Evolutionary conservation across 345 rosid species (phyloP).

Genomic region (Gossypium arboreum): DNA sequence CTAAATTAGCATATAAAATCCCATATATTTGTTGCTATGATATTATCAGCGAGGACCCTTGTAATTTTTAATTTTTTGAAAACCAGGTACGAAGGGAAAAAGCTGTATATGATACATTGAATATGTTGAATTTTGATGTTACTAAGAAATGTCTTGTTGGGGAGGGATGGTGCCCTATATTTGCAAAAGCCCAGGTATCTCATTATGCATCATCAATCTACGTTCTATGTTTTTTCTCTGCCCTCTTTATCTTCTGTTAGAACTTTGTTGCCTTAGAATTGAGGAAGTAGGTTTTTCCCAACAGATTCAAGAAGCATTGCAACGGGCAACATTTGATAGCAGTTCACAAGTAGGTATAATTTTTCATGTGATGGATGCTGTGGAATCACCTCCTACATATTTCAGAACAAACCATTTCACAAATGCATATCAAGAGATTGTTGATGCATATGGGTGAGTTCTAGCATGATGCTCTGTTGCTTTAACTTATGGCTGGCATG

Average conservation of each 20-base stretch:
- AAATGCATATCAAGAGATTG: slow-evolving; percentile 91
- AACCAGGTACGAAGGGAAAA: slow-evolving; percentile 85
- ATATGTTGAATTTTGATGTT: slow-evolving; percentile 96
- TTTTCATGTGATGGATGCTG: slow-evolving; percentile 84
- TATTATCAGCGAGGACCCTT: neutral
- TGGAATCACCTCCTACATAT: slow-evolving; percentile 89
- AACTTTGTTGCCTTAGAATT: slow-evolving; percentile 13
- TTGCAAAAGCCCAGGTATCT: slow-evolving; percentile 78
- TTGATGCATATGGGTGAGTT: slow-evolving; percentile 98
- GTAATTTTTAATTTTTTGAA: slow-evolving; percentile 11
- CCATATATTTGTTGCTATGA: neutral
- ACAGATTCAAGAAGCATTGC: slow-evolving; percentile 91
- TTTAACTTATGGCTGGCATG: slow-evolving; percentile 5
- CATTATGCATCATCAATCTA: slow-evolving; percentile 6
- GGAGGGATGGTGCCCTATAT: slow-evolving; percentile 97
- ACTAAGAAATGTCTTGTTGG: slow-evolving; percentile 97
- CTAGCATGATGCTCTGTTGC: neutral
- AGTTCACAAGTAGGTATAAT: slow-evolving; percentile 89
- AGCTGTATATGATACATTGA: slow-evolving; percentile 82
- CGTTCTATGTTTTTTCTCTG: neutral
- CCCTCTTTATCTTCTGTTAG: slow-evolving; percentile 4
- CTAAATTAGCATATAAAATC: neutral
- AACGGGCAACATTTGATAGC: slow-evolving; percentile 91
- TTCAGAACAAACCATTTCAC: slow-evolving; percentile 85
- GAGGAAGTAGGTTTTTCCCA: slow-evolving; percentile 13